Evolutionary conservation across 176 grass and related monocot genomes (phyloP).

Genomic region (Calamus simplicifolius): DNA sequence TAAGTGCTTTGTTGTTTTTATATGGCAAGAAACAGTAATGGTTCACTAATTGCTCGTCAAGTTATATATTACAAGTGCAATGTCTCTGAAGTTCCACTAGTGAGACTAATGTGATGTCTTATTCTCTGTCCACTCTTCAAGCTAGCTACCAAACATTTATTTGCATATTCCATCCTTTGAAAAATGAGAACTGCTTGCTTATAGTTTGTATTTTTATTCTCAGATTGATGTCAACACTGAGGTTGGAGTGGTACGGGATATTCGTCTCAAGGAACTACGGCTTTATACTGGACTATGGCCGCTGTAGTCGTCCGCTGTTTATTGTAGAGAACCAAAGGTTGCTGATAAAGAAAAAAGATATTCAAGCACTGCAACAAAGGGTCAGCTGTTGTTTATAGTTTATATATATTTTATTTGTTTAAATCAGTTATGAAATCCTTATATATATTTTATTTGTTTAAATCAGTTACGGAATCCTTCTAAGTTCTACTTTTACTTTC

Average conservation of each 20-base stretch:
- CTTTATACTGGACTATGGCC: constrained; percentile 97
- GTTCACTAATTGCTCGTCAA: no score
- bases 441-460: constrained; percentile 5
- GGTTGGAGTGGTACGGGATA: constrained; percentile 95
- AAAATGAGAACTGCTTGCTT: constrained; percentile 7
- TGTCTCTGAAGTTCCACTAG: no score
- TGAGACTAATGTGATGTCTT: no score
- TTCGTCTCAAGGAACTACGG: constrained; percentile 84
- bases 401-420: no score
- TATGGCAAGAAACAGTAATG: no score
- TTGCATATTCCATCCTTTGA: background rate
- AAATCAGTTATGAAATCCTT: no score
- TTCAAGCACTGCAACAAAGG: constrained; percentile 84
- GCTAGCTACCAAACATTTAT: background rate
- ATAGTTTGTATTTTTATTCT: constrained; percentile 15
- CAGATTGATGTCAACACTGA: constrained; percentile 99
- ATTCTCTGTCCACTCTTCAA: no score
- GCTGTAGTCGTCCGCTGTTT: constrained; percentile 91
- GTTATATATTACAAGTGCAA: no score
- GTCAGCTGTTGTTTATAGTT: constrained; percentile 22
- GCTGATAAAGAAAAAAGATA: constrained; percentile 86
- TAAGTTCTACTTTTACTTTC: constrained; percentile 6
- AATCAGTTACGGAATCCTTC: background rate
- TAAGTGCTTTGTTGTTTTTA: no score
- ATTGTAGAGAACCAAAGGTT: constrained; percentile 94